These are phyloP conservation scores for Prunus kanzakura DNA, from an alignment of 306 rosid genomes.

Conservation along the genomic window DNA sequence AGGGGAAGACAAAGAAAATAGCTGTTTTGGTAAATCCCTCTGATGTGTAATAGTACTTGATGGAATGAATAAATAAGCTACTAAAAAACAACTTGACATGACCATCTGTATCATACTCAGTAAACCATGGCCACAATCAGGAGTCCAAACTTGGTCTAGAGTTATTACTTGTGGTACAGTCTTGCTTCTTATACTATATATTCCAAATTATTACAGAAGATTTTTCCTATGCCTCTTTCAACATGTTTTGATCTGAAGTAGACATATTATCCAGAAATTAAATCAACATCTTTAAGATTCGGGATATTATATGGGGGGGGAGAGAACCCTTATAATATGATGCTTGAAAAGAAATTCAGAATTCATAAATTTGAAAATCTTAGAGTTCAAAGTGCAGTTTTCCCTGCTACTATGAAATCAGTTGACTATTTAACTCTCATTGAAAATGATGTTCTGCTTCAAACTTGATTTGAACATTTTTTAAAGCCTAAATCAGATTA, in stretches of 20 bases:
- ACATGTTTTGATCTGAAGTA: not conserved
- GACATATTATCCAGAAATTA: not conserved
- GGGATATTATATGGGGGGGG: not conserved
- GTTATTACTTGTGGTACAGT: not conserved
- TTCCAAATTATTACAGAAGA: not conserved
- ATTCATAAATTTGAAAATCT: not conserved
- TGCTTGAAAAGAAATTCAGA: not conserved
- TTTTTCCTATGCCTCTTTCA: not conserved
- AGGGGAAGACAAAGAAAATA: not conserved
- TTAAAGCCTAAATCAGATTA: not conserved
- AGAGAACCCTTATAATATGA: too few relatives aligned
- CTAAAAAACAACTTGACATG: not conserved
- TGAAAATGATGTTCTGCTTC: not conserved
- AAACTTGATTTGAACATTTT: not conserved
- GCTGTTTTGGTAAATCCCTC: not conserved
- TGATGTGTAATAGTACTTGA: not conserved
- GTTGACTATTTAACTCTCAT: not conserved
- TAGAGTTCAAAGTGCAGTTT: not conserved
- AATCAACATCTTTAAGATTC: not conserved
- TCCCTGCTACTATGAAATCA: not conserved
- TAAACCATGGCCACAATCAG: not conserved
- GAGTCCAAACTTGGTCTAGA: not conserved
- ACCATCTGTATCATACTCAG: not conserved
- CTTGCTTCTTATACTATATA: not conserved
- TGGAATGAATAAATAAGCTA: conserved; percentile 1